phyloP scores from a whole-genome alignment of 164 flowering plant genomes.

The Malania oleifera region DNA sequence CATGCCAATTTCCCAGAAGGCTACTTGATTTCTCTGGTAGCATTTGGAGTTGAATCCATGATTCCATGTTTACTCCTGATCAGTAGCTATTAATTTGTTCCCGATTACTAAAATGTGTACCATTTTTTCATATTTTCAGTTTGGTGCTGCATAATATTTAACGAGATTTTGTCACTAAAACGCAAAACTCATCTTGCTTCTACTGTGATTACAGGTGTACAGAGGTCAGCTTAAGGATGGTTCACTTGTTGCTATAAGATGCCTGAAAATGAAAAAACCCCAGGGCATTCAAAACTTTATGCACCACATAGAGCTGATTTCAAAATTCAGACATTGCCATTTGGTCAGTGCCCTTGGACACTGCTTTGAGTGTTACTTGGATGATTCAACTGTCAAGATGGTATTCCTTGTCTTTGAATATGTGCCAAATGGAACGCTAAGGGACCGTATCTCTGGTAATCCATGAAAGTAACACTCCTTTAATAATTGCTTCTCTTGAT shows the following conservation, averaged over 20 bases:
- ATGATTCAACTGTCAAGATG: constrained; percentile 89
- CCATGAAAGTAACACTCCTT: not conserved
- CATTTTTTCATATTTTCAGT: not conserved
- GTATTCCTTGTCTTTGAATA: constrained; percentile 83
- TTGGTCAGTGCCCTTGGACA: constrained; percentile 92
- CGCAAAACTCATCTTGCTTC: not conserved
- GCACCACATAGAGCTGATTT: constrained; percentile 71
- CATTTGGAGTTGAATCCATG: too few species aligned
- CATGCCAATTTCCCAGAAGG: too few species aligned
- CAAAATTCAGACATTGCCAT: constrained; percentile 85
- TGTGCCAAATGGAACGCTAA: constrained; percentile 72
- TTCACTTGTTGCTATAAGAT: constrained; percentile 70
- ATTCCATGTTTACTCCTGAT: too few species aligned
- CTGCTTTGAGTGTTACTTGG: constrained; percentile 88
- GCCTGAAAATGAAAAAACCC: constrained; percentile 69
- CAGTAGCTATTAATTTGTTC: too few species aligned
- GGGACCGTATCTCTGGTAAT: constrained; percentile 77
- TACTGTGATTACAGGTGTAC: constrained; percentile 60
- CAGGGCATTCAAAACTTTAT: constrained; percentile 56
- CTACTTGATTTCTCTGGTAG: too few species aligned
- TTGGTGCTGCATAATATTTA: not conserved
- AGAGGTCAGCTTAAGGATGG: constrained; percentile 74
- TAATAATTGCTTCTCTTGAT: not conserved
- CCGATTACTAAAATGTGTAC: too few species aligned
- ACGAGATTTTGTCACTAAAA: not conserved